Percentiles rank a stretch among this genome's conserved stretches.
These are phyloP conservation scores for Ogataea ramenticola DNA, from an alignment of 805 yeast species.

Conservation along the genomic window DNA sequence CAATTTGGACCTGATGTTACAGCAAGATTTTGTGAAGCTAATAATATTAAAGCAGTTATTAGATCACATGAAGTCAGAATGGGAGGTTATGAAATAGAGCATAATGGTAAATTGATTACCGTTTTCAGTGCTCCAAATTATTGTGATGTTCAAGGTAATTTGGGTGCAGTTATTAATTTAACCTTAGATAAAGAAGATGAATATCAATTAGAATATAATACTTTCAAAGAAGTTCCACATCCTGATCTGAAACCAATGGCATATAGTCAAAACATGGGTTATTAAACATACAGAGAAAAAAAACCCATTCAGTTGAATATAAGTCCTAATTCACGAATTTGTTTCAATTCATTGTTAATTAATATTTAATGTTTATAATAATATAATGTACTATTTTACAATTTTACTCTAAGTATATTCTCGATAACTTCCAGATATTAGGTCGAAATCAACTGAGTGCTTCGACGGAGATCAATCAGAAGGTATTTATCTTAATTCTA, in stretches of 20 bases:
- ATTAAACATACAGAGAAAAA: too few relatives aligned
- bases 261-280: slow-evolving; percentile 49
- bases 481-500: too few relatives aligned
- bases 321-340: too few relatives aligned
- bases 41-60: slow-evolving; percentile 70
- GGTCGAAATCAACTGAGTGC: too few relatives aligned
- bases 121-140: slow-evolving; percentile 98
- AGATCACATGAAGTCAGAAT: slow-evolving; percentile 94
- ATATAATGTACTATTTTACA: too few relatives aligned
- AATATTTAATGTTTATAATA: too few relatives aligned
- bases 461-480: too few relatives aligned
- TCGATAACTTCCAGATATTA: too few relatives aligned
- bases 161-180: slow-evolving; percentile 84
- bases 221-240: slow-evolving; percentile 79
- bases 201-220: slow-evolving; percentile 43
- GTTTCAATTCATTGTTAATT: too few relatives aligned
- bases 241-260: slow-evolving; percentile 96
- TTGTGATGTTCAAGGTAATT: slow-evolving; percentile 87
- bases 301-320: too few relatives aligned
- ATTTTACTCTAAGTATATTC: too few relatives aligned
- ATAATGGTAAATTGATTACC: slow-evolving; percentile 77
- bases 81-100: slow-evolving; percentile 86
- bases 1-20: slow-evolving; percentile 98
- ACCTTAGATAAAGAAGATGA: slow-evolving; percentile 37
- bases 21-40: slow-evolving; percentile 61